Base-by-base conservation (phyloP, 208 protist genomes). In the Porcisia deanei region DNA sequence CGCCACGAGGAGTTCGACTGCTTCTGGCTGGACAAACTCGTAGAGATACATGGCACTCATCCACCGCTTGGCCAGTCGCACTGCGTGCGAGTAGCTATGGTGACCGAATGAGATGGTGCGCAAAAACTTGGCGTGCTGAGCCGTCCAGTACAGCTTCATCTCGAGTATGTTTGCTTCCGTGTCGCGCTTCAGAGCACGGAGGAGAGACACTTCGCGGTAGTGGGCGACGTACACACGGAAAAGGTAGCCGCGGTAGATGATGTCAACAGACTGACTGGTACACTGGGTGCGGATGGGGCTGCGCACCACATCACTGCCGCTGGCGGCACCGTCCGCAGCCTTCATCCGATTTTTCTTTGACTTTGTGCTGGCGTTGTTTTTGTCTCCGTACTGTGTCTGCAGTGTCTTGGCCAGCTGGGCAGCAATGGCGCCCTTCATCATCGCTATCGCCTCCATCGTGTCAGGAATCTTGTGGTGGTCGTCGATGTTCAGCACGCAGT, bases 221-320 rank as follows among this genome's bases (percentile, higher is more conserved):
- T 95, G 90, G 10, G 93, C 89, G 72, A 96, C 75, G 76, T 94
- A 96, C 14, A 97, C 75, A n/a, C 93, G 91, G 75, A 97, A 95
- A 54, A 97, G 83, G 76, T 91, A 95, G 25, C 93, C 93, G 41
- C 78, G 81, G 74, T 87, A 87, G 79, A 95, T 90, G 49, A 97
- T 80, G 73, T 97, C 93, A 30, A 96, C 85, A 41, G 89, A 94
- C 53, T 90, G 82, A 47, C 55, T 85, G n/a, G 88, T 91, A 76
- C 88, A 91, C 45, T 88, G 86, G 61, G 84, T 82, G 30, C 77
- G 83, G n/a, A 96, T 77, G 30, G 58, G 68, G 18, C 76, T 65
- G 37, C 63, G 72, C 64, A 73, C 70, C n/a, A 73, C 12, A 18
- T 25, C 18, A 39, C 68, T 54, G 73, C 66, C 47, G 55, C 47